Percentiles rank a stretch among this genome's conserved stretches.
Evolutionary conservation across 225 moss, liverwort and hornwort genomes (phyloP).

Genomic region (Physcomitrellopsis africana): DNA sequence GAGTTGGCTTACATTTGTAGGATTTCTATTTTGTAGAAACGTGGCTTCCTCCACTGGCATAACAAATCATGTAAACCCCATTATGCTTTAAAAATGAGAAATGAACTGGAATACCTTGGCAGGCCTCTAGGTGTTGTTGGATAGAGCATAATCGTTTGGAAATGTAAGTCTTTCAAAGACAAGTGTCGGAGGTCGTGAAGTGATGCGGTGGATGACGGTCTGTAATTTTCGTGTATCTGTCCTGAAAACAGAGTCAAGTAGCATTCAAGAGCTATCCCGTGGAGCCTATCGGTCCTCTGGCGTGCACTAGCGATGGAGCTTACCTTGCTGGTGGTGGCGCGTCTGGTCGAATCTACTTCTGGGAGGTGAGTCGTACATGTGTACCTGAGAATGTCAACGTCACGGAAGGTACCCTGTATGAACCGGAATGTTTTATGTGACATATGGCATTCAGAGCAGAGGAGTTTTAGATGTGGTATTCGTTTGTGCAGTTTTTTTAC

Average conservation of each 20-base stretch:
- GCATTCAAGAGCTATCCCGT: conserved; percentile 96
- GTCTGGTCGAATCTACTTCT: conserved; percentile 93
- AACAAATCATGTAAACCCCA: too few species aligned
- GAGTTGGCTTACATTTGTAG: not conserved
- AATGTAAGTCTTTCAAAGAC: not conserved
- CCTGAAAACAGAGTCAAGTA: conserved; percentile 83
- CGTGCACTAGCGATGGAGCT: conserved; percentile 88
- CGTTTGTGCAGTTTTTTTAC: not conserved
- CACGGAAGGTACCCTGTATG: not conserved
- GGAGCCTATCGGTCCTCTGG: conserved; percentile 86
- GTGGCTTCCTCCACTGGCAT: not conserved
- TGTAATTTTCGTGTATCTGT: conserved; percentile 21
- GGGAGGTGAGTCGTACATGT: conserved; percentile 74
- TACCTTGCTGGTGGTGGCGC: conserved; percentile 96
- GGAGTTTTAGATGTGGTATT: not conserved
- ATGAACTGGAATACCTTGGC: too few species aligned
- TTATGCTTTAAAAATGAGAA: too few species aligned
- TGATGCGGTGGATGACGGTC: conserved; percentile 2
- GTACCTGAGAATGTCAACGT: not conserved
- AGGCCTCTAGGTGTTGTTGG: not conserved
- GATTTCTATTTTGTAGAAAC: conserved; percentile 8
- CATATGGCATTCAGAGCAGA: not conserved
- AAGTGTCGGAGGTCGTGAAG: too few species aligned
- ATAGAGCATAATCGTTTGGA: not conserved
- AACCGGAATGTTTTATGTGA: not conserved